Conservation (phyloP, 768 basidiomycete genomes). For the Clitopilus passeckerianus region DNA sequence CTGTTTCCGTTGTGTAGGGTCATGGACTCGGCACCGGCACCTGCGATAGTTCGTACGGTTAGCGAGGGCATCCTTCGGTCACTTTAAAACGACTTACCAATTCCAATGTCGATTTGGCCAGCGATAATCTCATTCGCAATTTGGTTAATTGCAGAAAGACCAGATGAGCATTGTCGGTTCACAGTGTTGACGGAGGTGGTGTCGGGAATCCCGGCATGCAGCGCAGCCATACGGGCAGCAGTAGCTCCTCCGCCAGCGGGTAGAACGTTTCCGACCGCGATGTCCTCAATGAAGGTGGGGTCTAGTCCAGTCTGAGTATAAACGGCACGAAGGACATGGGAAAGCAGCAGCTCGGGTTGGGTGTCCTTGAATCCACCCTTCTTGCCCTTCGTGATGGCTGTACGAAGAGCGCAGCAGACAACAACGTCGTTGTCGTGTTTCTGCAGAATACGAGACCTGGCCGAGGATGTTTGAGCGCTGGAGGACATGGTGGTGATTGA, state of each 20-base stretch:
- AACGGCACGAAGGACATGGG: constrained; percentile 70
- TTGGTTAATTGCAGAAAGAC: constrained; percentile 75
- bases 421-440: constrained; percentile 87
- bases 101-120: constrained; percentile 86
- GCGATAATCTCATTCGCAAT: constrained; percentile 75
- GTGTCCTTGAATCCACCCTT: constrained; percentile 94
- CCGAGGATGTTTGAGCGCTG: constrained; percentile 23
- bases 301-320: constrained; percentile 65
- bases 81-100: constrained; percentile 46
- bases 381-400: constrained; percentile 85
- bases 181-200: constrained; percentile 76
- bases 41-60: constrained; percentile 23
- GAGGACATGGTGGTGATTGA: constrained; percentile 1
- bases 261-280: constrained; percentile 84
- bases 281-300: constrained; percentile 79
- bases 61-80: constrained; percentile 2
- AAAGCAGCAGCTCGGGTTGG: constrained; percentile 74
- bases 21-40: constrained; percentile 90
- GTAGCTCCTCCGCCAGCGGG: constrained; percentile 80
- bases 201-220: constrained; percentile 81
- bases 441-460: constrained; percentile 57
- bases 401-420: constrained; percentile 82
- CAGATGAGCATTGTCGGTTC: constrained; percentile 89
- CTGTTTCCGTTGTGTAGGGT: constrained; percentile 63
- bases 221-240: constrained; percentile 83